Conservation (phyloP, 352 stramenopile species). For the Phytophthora pisi region DNA sequence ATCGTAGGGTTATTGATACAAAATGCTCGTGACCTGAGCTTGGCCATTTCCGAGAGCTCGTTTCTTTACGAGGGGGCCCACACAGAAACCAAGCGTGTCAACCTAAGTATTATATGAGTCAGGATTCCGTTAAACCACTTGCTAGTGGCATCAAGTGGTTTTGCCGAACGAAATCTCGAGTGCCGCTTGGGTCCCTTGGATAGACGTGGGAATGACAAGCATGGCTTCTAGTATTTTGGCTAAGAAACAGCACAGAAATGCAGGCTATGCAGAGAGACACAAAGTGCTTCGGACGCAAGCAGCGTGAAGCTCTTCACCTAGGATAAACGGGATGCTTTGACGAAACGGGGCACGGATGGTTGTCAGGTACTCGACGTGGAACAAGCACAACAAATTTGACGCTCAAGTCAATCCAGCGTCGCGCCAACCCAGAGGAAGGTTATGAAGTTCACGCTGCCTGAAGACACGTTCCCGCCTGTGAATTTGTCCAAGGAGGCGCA, state of each 20-base stretch:
- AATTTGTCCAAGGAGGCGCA: constrained; percentile 35
- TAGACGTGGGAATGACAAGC: not conserved
- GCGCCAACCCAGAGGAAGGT: not conserved
- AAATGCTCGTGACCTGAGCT: too few relatives aligned
- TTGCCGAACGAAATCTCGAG: not conserved
- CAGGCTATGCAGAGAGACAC: not conserved
- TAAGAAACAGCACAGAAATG: not conserved
- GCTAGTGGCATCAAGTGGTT: not conserved
- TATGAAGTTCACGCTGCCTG: constrained; percentile 53
- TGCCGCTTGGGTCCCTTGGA: too few relatives aligned
- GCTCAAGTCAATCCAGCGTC: not conserved
- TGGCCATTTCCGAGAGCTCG: too few relatives aligned
- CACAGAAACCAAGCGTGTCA: too few relatives aligned
- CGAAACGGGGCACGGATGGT: not conserved
- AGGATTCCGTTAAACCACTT: not conserved
- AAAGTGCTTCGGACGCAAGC: not conserved
- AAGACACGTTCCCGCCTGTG: constrained; percentile 41
- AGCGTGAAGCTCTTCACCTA: not conserved
- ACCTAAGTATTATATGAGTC: too few relatives aligned
- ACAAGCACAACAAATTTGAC: not conserved
- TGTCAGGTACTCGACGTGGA: not conserved
- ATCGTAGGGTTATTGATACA: too few relatives aligned
- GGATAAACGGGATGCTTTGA: not conserved
- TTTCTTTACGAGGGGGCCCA: too few relatives aligned
- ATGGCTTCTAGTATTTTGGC: not conserved